A percentile compares a stretch with the other conserved stretches of the same genome.
These are phyloP conservation scores for Rhododendron griersonianum DNA, from an alignment of 148 eudicot genomes.

Conservation along the genomic window DNA sequence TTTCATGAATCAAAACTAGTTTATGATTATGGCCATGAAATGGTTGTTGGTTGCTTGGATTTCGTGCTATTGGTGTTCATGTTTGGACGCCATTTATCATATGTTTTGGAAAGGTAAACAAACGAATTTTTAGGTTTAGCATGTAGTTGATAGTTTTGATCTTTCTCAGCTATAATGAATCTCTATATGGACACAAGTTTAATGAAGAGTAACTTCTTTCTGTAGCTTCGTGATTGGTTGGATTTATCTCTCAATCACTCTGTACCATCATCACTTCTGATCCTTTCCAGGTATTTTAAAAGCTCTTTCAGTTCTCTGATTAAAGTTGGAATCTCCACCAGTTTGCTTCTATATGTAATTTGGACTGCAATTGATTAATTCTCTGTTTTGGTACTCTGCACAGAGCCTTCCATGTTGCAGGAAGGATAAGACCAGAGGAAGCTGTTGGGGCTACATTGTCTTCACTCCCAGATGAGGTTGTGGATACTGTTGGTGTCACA, in stretches of 20 bases:
- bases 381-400: not conserved
- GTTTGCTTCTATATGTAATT: not conserved
- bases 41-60: not conserved
- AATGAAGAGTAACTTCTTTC: not conserved
- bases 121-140: not conserved
- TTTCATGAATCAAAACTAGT: not conserved
- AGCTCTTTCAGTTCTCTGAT: not conserved
- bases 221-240: constrained; percentile 90
- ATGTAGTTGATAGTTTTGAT: not conserved
- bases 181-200: not conserved
- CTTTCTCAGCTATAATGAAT: not conserved
- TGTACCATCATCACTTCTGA: constrained; percentile 78
- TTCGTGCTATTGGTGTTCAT: not conserved
- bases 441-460: constrained; percentile 79
- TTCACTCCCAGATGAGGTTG: constrained; percentile 87
- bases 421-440: constrained; percentile 75
- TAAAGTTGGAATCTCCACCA: not conserved
- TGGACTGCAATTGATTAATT: constrained; percentile 6
- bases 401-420: constrained; percentile 76
- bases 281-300: constrained; percentile 64
- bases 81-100: not conserved
- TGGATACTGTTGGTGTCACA: constrained; percentile 75
- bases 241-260: constrained; percentile 79
- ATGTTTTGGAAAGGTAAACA: not conserved
- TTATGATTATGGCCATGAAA: not conserved